Conservation (phyloP, 768 basidiomycete genomes). For the Ramaria sp. region DNA sequence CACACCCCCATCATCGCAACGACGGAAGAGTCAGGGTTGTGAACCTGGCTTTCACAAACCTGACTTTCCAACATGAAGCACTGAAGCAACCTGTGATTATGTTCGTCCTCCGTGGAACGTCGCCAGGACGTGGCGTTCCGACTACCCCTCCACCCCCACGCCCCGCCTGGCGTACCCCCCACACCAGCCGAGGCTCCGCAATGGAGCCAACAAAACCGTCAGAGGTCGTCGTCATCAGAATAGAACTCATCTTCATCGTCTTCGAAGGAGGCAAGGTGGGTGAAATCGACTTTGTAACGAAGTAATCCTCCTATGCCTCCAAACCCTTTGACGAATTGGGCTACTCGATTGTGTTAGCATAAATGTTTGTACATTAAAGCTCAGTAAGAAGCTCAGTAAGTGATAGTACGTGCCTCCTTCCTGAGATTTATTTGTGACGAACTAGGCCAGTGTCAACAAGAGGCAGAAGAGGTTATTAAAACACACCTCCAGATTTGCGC, state of each 20-base stretch:
- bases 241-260: constrained; percentile 84
- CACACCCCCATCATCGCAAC: no score
- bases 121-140: background rate
- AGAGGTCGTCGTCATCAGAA: constrained; percentile 66
- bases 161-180: constrained; percentile 58
- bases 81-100: background rate
- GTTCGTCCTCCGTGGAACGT: background rate
- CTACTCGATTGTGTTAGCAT: constrained; percentile 18
- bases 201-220: constrained; percentile 77
- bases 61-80: no score
- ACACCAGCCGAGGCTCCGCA: constrained; percentile 59
- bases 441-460: constrained; percentile 22
- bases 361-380: background rate
- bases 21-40: no score
- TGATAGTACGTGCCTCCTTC: constrained; percentile 43
- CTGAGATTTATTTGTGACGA: constrained; percentile 92
- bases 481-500: constrained; percentile 67
- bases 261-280: constrained; percentile 60
- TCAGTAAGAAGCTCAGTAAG: background rate
- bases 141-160: constrained; percentile 22
- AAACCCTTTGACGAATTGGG: constrained; percentile 97
- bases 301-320: constrained; percentile 95
- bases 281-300: constrained; percentile 96
- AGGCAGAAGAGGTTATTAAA: background rate
- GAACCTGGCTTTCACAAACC: no score